These are phyloP conservation scores for Cubamyces lactineus DNA, from an alignment of 768 basidiomycete species.

Conservation along the genomic window DNA sequence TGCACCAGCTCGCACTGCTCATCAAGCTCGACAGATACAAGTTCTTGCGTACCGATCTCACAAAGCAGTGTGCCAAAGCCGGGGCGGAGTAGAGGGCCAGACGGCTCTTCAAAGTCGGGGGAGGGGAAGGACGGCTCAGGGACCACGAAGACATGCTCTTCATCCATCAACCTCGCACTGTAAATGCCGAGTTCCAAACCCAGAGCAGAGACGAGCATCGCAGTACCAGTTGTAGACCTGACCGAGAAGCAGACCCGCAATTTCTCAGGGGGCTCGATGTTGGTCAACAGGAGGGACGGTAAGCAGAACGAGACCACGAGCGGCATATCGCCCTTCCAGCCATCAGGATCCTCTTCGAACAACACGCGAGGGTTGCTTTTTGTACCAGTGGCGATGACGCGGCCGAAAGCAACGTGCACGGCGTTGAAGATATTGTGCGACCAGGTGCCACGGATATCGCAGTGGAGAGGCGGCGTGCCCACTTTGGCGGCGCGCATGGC, in stretches of 20 bases:
- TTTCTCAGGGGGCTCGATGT: slow-evolving; percentile 12
- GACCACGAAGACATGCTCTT: slow-evolving; percentile 27
- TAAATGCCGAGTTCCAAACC: slow-evolving; percentile 18
- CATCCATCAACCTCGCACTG: slow-evolving; percentile 28
- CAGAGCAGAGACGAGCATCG: slow-evolving; percentile 31
- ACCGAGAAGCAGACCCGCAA: slow-evolving; percentile 26
- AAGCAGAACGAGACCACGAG: slow-evolving; percentile 32
- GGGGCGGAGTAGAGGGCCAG: neutral
- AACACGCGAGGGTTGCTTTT: slow-evolving; percentile 14
- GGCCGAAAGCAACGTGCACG: slow-evolving; percentile 30
- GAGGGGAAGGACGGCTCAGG: slow-evolving; percentile 26
- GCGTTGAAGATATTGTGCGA: slow-evolving; percentile 35
- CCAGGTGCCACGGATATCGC: slow-evolving; percentile 27
- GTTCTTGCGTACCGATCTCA: slow-evolving; percentile 26
- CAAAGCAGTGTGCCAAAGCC: neutral
- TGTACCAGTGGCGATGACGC: slow-evolving; percentile 16
- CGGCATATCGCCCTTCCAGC: slow-evolving; percentile 20
- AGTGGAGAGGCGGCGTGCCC: slow-evolving; percentile 35
- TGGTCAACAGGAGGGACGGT: slow-evolving; percentile 34
- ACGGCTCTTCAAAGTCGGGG: neutral
- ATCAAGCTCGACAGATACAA: slow-evolving; percentile 27
- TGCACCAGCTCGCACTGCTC: slow-evolving; percentile 24
- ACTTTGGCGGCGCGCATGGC: slow-evolving; percentile 18
- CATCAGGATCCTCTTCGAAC: slow-evolving; percentile 24
- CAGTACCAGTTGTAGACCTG: slow-evolving; percentile 31